Base-by-base conservation (phyloP, 768 basidiomycete genomes). In the Ramaria rubella region DNA sequence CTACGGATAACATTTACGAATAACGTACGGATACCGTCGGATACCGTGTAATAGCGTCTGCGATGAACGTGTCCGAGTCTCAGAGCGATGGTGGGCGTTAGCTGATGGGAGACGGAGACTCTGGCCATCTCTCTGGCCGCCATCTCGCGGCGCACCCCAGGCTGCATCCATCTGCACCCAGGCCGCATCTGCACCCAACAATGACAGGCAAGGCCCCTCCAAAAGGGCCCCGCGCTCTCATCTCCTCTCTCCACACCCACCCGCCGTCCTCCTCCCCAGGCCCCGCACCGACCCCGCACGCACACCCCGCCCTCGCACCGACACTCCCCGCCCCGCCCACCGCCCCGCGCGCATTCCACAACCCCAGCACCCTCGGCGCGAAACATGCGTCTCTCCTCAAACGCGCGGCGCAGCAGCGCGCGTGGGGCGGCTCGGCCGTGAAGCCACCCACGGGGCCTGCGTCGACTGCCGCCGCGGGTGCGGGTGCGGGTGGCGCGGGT, bases 141-240 rank as follows among this genome's bases (percentile, higher is more conserved):
- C n/a, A n/a, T n/a, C n/a, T n/a, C n/a, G n/a, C n/a, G n/a, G n/a
- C n/a, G n/a, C n/a, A n/a, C n/a, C n/a, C n/a, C n/a, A n/a, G n/a
- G n/a, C n/a, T n/a, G n/a, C n/a, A n/a, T n/a, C n/a, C n/a, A n/a
- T n/a, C n/a, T n/a, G n/a, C n/a, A n/a, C n/a, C n/a, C n/a, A n/a
- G n/a, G 46, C 46, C 46, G 27, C 24, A 48, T 48, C 46, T 48
- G n/a, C 23, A 48, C 46, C 23, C 46, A 48, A 48, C 52, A 49
- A 87, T 89, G 87, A 87, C 86, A 70, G 85, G 86, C 66, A 87
- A 85, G 74, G 82, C 80, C 51, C 87, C 87, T 63, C 87, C 87
- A 61, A 79, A 76, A 61, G 87, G 86, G 55, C 87, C 87, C 45
- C 73, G 87, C 59, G 87, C 87, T 44, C 74, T 90, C 58, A 64